Percentiles rank a stretch among this genome's conserved stretches.
These are phyloP conservation scores for Thelonectria olida DNA, from an alignment of 2,329 filamentous ascomycete genomes.

Conservation along the genomic window DNA sequence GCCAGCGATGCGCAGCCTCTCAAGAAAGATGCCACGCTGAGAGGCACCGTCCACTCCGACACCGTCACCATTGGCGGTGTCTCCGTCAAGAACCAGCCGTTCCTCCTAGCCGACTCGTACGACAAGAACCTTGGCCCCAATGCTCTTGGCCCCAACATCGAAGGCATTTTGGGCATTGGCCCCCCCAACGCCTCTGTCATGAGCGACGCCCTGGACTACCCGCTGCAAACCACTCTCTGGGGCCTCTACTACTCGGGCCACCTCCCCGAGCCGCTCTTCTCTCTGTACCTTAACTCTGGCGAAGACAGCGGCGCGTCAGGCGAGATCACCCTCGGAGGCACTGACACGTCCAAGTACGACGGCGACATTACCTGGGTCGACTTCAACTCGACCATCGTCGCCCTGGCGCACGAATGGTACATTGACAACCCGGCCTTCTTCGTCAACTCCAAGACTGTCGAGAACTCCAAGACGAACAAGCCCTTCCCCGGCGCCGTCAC, in stretches of 20 bases:
- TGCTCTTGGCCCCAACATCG: constrained; percentile 31
- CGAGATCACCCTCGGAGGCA: constrained; percentile 46
- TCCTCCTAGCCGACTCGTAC: constrained; percentile 44
- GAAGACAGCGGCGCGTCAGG: constrained; percentile 26
- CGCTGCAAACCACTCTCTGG: constrained; percentile 39
- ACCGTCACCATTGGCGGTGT: constrained; percentile 39
- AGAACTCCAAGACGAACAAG: constrained; percentile 22
- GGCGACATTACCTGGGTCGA: constrained; percentile 38
- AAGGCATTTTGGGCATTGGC: constrained; percentile 46
- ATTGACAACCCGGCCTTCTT: constrained; percentile 39
- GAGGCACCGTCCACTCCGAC: constrained; percentile 42
- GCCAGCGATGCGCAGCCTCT: constrained; percentile 43
- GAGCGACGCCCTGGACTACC: constrained; percentile 12
- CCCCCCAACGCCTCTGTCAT: constrained; percentile 22
- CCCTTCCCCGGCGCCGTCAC: constrained; percentile 27
- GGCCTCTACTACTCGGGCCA: constrained; percentile 38
- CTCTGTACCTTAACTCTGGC: constrained; percentile 39
- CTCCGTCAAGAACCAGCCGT: constrained; percentile 35
- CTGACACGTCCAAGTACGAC: constrained; percentile 41
- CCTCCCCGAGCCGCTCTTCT: constrained; percentile 40
- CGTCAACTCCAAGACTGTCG: constrained; percentile 32
- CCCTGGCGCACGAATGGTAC: constrained; percentile 33
- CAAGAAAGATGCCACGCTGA: constrained; percentile 29
- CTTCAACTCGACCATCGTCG: constrained; percentile 33
- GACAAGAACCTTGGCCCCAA: constrained; percentile 37